These are phyloP conservation scores for Backusella tarrabulga DNA, from an alignment of 192 early-diverging fungal genomes.

Conservation along the genomic window DNA sequence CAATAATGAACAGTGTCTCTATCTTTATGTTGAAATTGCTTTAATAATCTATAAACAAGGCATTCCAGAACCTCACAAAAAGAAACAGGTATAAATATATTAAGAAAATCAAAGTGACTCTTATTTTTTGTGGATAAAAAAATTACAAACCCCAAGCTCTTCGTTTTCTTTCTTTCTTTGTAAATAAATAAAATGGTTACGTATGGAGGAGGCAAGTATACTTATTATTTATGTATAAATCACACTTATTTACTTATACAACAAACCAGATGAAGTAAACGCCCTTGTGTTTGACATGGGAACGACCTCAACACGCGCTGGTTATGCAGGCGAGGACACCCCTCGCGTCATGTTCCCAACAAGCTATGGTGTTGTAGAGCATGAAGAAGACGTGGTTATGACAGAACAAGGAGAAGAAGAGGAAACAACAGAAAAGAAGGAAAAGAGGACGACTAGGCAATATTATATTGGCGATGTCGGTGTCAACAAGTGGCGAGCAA, in stretches of 20 bases:
- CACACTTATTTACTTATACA: background rate
- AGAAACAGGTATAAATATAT: too few species aligned
- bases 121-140: too few species aligned
- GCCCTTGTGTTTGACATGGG: slow-evolving; percentile 95
- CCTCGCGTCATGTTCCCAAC: slow-evolving; percentile 89
- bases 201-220: slow-evolving; percentile 12
- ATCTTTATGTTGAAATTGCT: too few species aligned
- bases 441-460: slow-evolving; percentile 19
- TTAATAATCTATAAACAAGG: too few species aligned
- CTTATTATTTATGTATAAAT: background rate
- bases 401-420: slow-evolving; percentile 18
- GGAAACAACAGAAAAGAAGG: background rate
- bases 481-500: slow-evolving; percentile 64
- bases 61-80: too few species aligned
- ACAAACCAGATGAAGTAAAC: slow-evolving; percentile 79
- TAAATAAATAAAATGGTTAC: slow-evolving; percentile 5
- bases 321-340: slow-evolving; percentile 96
- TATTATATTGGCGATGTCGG: slow-evolving; percentile 74
- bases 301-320: slow-evolving; percentile 82
- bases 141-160: too few species aligned
- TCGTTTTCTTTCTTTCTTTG: background rate
- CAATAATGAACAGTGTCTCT: too few species aligned
- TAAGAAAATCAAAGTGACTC: too few species aligned
- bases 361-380: slow-evolving; percentile 59
- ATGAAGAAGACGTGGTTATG: slow-evolving; percentile 42